Evolutionary conservation across 176 grass and related monocot species (phyloP), one percentile per base, ranked within the genome.

Genomic region (Chloris gayana): DNA sequence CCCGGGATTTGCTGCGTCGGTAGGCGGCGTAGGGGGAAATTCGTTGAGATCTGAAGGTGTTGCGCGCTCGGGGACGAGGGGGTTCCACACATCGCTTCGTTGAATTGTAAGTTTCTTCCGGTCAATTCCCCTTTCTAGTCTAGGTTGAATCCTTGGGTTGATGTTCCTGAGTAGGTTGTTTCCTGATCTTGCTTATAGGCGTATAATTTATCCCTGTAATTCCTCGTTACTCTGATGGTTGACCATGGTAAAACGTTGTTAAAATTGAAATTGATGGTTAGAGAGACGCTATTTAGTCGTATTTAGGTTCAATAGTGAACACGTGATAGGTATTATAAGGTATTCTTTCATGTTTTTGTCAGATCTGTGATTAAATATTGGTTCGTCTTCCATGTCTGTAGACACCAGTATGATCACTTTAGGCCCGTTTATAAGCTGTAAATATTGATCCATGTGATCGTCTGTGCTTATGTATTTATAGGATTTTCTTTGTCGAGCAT

Each of bases 51-150:
- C 83, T 38, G 67, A 68, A 89, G 42, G 78, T 78, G 88, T 34
- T 34, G 83, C 88, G 83, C 19, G 88, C 88, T 90, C 88, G 79
- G 83, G 74, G 73, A 82, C 22, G 0, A 72, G 54, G 82, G 80
- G 73, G 11, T 63, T 31, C 61, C 32, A 60, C 44, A 78, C 79
- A 83, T 74, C 50, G 51, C 53, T 58, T 73, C 17, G 69, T 60
- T 22, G 68, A 89, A 62, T 60, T 79, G 88, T 90, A 79, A 86
- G 88, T 74, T 74, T 59, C 37, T 17, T 60, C 2, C 46, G 14
- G 17, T 4, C 17, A 7, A 71, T 67, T 34, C 31, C 38, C 11
- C 6, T 42, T 8, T 6, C 58, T 71, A 0, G 12, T 50, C 44
- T 45, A 3, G 21, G 1, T 3, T 12, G 2, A 1, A 22, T 19